Percentiles rank a stretch among this genome's conserved stretches.
Conservation (phyloP, 2,329 filamentous ascomycete genomes). For the Epichloe gansuensis region DNA sequence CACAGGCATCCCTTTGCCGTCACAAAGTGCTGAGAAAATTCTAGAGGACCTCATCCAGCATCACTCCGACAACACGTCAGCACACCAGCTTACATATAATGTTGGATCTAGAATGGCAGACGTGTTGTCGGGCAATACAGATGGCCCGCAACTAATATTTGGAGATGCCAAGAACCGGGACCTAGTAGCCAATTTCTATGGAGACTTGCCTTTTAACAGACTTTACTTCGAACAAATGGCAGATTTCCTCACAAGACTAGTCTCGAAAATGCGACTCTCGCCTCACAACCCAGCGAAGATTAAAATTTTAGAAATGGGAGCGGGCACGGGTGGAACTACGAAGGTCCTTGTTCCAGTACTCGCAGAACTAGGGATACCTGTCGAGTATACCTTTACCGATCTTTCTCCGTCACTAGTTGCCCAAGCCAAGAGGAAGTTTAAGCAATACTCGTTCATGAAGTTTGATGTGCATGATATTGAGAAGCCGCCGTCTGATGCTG, state of each 20-base stretch:
- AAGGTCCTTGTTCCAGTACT: constrained; percentile 16
- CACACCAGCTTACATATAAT: constrained; percentile 12
- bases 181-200: constrained; percentile 23
- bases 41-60: constrained; percentile 2
- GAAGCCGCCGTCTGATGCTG: constrained; percentile 6
- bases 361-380: constrained; percentile 16
- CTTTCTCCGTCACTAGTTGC: constrained; percentile 14
- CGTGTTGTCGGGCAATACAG: constrained; percentile 19
- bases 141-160: constrained; percentile 27
- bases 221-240: constrained; percentile 20
- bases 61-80: constrained; percentile 1
- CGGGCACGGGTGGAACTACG: constrained; percentile 22
- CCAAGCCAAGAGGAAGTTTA: constrained; percentile 4
- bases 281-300: constrained; percentile 5
- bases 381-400: constrained; percentile 29
- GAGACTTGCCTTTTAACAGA: constrained; percentile 22
- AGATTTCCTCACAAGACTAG: constrained; percentile 16
- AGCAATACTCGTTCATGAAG: constrained; percentile 7
- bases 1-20: constrained; percentile 4
- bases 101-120: constrained; percentile 16
- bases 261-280: not conserved
- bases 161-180: constrained; percentile 21
- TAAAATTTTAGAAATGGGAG: constrained; percentile 17
- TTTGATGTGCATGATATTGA: constrained; percentile 9
- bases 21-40: not conserved